Base-by-base conservation (phyloP, 1,139 yeast species). In the Taphrina wiesneri region DNA sequence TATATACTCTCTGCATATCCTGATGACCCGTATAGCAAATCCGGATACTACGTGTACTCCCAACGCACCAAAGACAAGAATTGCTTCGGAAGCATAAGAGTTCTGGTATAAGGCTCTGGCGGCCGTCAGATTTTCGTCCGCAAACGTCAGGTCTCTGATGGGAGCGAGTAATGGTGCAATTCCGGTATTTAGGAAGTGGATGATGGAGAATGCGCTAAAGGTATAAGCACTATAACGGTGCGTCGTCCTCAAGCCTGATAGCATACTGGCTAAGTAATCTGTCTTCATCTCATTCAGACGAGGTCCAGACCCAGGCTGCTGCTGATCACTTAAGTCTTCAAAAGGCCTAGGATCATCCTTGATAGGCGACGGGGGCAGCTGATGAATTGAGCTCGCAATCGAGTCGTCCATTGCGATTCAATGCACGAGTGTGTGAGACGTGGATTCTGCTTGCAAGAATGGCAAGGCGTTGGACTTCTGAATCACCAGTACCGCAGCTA, bases 111-210 rank as follows among this genome's bases (percentile, higher is more conserved):
- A 43, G 5, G 64, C 64, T 41, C 64, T 49, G n/a, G 64, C 64
- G 7, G 64, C 64, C 0, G 56, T 52, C 41, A 60, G 52, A 28
- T 60, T 60, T 41, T 60, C 64, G 19, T 60, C 53, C 15, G 64
- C 64, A 41, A 60, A 60, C 5, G 56, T 49, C 23, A 60, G 51
- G 19, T 52, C 46, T 17, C 28, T 39, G 17, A 51, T 17, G 30
- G 36, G 49, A 6, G 64, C 49, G 6, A 60, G 51, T n/a, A 60
- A 30, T 23, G 64, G 64, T 32, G 64, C 64, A 11, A 51, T 43
- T n/a, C 64, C 64, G 15, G 64, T 60, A 41, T 60, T 60, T 32
- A 60, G 19, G 34, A 60, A 60, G 47, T 60, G 64, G 15, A 60
- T 51, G 17, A 60, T 21, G 15, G 57, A 52, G 23, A 60, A 60